Conservation (phyloP, 2,329 filamentous ascomycete genomes). For the Trichoderma arundinaceum region DNA sequence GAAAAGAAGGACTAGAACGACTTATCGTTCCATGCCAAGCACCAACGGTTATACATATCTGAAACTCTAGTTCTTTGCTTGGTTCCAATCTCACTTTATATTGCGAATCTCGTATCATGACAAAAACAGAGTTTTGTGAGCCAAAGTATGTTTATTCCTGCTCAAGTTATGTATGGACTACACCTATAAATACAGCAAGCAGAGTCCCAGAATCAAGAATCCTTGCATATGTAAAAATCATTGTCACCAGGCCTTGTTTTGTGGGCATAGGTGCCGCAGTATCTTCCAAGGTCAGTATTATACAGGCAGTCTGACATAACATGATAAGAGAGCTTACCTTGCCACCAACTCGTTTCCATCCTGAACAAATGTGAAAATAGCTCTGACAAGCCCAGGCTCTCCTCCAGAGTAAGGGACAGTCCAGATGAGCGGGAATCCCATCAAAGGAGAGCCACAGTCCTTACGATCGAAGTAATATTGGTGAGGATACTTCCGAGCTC, state of each 20-base stretch:
- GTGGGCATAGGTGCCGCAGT: constrained; percentile 15
- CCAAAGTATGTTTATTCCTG: too few relatives aligned
- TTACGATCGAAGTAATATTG: background rate
- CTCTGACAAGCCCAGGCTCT: constrained; percentile 3
- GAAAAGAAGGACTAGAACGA: constrained; percentile 35
- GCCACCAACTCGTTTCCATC: background rate
- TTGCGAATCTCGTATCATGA: too few relatives aligned
- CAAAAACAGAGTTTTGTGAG: background rate
- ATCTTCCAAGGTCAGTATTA: background rate
- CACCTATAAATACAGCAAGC: background rate
- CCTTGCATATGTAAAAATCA: background rate
- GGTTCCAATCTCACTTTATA: too few relatives aligned
- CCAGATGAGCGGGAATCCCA: background rate
- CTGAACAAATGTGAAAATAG: background rate
- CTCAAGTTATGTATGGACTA: too few relatives aligned
- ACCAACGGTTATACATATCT: background rate
- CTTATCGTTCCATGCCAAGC: background rate
- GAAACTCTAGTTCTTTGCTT: background rate
- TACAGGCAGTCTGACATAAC: background rate
- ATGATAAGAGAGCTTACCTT: background rate
- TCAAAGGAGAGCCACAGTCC: background rate
- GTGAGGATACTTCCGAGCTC: background rate
- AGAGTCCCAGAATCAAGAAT: background rate
- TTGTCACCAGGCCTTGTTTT: constrained; percentile 4
- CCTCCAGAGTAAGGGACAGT: background rate